Evolutionary conservation across 441 rosid species (phyloP).

Genomic region (Adansonia rubrostipa): DNA sequence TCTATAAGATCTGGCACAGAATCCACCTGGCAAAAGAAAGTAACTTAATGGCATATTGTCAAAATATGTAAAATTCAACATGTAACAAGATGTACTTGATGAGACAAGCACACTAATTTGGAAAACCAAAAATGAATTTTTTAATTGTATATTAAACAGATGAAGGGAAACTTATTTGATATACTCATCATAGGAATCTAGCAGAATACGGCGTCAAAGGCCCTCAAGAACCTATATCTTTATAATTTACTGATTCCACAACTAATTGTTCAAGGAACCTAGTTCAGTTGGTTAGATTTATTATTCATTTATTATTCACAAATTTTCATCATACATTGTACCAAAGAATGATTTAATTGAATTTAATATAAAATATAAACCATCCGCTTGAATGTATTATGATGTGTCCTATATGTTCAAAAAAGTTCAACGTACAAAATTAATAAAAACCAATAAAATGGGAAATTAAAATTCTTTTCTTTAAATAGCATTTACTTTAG

Average conservation of each 20-base stretch:
- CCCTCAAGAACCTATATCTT: background rate
- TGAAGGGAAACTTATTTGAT: background rate
- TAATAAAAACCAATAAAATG: background rate
- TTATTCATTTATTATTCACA: background rate
- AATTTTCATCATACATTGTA: background rate
- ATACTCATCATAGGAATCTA: background rate
- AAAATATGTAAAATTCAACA: background rate
- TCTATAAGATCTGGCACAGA: slow-evolving; percentile 80
- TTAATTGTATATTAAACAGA: background rate
- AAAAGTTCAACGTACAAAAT: background rate
- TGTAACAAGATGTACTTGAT: slow-evolving; percentile 9
- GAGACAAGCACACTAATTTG: background rate
- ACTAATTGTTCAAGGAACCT: slow-evolving; percentile 1
- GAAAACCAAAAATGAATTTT: background rate
- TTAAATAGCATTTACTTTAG: background rate
- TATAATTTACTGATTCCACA: background rate
- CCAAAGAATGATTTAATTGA: background rate
- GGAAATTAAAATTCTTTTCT: background rate
- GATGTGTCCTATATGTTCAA: background rate
- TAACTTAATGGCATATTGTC: background rate
- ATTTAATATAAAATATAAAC: background rate
- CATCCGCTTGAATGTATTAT: background rate
- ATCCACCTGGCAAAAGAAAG: slow-evolving; percentile 67
- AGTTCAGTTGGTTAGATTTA: background rate
- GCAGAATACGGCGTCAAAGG: background rate